These are phyloP conservation scores for Tubosaeta brunneosetosa DNA, from an alignment of 768 basidiomycete genomes.

Conservation along the genomic window DNA sequence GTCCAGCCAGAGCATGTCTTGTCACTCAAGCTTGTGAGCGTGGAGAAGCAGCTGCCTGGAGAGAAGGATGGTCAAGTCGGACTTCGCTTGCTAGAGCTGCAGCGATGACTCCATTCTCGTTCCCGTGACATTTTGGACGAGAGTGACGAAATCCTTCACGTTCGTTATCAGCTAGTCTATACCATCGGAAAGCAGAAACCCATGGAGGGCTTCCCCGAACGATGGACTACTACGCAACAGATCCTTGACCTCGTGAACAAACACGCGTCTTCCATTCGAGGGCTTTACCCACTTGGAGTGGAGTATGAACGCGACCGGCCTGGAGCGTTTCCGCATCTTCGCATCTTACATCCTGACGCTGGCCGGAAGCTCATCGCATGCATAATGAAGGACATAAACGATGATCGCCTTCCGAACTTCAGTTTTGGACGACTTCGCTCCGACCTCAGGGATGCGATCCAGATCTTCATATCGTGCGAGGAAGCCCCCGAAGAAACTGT, in stretches of 20 bases:
- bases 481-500: background rate
- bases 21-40: conserved; percentile 41
- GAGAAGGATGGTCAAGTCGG: conserved; percentile 16
- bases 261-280: background rate
- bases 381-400: conserved; percentile 4
- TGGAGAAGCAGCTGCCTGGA: conserved; percentile 4
- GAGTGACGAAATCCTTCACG: conserved; percentile 37
- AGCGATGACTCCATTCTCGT: conserved; percentile 16
- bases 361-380: conserved; percentile 1
- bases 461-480: conserved; percentile 8
- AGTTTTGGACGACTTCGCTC: conserved; percentile 1
- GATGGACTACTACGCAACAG: conserved; percentile 40
- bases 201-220: conserved; percentile 37
- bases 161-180: conserved; percentile 46
- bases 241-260: conserved; percentile 30
- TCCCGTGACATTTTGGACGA: conserved; percentile 18
- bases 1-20: conserved; percentile 49
- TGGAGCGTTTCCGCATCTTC: conserved; percentile 7
- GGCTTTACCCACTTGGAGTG: conserved; percentile 3
- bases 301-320: background rate
- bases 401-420: conserved; percentile 7
- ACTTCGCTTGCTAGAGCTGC: conserved; percentile 13
- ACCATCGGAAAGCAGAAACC: conserved; percentile 36
- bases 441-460: background rate
- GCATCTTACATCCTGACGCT: conserved; percentile 7